phyloP scores from a whole-genome alignment of 2,329 filamentous ascomycete genomes.

The Furcasterigmium sp. region DNA sequence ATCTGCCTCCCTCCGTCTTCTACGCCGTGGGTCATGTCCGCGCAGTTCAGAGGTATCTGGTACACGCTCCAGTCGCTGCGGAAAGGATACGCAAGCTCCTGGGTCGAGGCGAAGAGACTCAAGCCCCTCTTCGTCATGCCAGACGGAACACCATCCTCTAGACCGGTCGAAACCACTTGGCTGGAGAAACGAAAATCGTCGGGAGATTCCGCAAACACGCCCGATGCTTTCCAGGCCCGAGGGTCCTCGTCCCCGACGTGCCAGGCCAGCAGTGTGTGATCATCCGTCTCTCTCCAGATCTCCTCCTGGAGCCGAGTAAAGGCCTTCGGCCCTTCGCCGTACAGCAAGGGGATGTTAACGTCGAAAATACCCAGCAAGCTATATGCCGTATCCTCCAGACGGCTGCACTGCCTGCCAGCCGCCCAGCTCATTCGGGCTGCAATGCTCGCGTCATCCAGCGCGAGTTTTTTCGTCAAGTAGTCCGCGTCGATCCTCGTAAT shows the following conservation, averaged over 20 bases:
- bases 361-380: conserved; percentile 24
- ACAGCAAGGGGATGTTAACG: conserved; percentile 24
- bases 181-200: neutral
- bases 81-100: too few species aligned
- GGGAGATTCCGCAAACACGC: neutral
- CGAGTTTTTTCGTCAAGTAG: conserved; percentile 2
- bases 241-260: conserved; percentile 7
- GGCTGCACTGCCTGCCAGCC: conserved; percentile 15
- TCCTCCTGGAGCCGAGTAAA: conserved; percentile 16
- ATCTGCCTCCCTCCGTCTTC: too few species aligned
- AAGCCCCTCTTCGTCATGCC: too few species aligned
- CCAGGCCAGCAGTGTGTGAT: conserved; percentile 27
- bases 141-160: too few species aligned
- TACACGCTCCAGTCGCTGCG: too few species aligned
- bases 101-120: too few species aligned
- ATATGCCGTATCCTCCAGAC: conserved; percentile 23
- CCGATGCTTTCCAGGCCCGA: neutral
- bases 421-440: conserved; percentile 25
- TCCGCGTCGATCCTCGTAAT: conserved; percentile 20
- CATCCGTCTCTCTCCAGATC: conserved; percentile 21
- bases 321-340: conserved; percentile 22
- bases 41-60: too few species aligned
- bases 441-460: conserved; percentile 3
- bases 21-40: too few species aligned
- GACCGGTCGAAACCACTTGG: too few species aligned